These are phyloP conservation scores for Neophaeococcomyces aloes DNA, from an alignment of 2,329 filamentous ascomycete genomes.

Conservation along the genomic window DNA sequence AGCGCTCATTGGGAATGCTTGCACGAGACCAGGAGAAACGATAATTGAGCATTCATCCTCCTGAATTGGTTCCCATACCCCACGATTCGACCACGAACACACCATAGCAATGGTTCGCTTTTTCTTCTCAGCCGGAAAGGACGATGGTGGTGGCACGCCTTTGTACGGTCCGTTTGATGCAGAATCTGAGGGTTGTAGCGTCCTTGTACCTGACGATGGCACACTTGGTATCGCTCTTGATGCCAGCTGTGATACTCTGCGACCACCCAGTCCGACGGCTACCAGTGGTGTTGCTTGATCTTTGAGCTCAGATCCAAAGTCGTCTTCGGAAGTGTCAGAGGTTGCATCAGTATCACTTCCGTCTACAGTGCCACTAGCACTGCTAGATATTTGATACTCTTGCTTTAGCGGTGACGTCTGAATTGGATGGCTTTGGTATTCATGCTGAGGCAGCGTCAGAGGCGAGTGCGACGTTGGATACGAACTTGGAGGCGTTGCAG, in stretches of 20 bases:
- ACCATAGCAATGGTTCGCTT: conserved; percentile 49
- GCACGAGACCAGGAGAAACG: conserved; percentile 54
- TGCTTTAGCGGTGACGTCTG: conserved; percentile 80
- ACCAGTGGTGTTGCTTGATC: conserved; percentile 33
- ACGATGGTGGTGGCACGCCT: conserved; percentile 32
- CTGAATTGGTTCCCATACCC: conserved; percentile 51
- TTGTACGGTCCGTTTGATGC: conserved; percentile 64
- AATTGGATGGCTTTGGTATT: background rate
- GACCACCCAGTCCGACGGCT: conserved; percentile 26
- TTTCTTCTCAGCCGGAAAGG: conserved; percentile 36
- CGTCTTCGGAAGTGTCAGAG: conserved; percentile 42
- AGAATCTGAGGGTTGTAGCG: conserved; percentile 68
- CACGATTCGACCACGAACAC: conserved; percentile 54
- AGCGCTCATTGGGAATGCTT: conserved; percentile 48
- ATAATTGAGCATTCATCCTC: conserved; percentile 53
- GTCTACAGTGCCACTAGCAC: conserved; percentile 50
- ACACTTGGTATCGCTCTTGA: conserved; percentile 32
- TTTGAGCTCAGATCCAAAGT: conserved; percentile 40
- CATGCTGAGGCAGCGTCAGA: conserved; percentile 29
- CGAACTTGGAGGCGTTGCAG: conserved; percentile 21
- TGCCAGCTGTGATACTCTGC: conserved; percentile 28
- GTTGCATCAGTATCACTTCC: conserved; percentile 43
- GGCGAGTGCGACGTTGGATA: conserved; percentile 30
- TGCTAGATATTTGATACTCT: conserved; percentile 82
- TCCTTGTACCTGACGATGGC: conserved; percentile 37